Percentiles rank a stretch among this genome's conserved stretches.
Evolutionary conservation across 805 yeast genomes (phyloP).

Genomic region (Starmera quercuum): DNA sequence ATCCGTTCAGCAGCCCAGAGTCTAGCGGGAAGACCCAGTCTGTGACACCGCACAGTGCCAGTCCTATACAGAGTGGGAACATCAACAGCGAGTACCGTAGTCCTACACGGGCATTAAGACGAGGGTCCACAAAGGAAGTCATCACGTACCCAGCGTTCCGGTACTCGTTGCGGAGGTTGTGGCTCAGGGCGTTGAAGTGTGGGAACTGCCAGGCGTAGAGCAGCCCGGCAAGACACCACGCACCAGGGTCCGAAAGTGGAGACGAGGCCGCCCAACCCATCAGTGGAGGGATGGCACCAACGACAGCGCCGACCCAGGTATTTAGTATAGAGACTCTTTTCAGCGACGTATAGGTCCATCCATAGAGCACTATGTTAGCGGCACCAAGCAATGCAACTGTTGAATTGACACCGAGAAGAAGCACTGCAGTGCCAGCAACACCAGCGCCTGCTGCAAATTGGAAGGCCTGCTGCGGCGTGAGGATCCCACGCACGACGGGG

Average conservation of each 20-base stretch:
- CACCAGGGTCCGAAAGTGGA: conserved; percentile 76
- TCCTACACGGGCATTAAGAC: conserved; percentile 87
- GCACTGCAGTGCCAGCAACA: conserved; percentile 54
- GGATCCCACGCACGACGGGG: conserved; percentile 81
- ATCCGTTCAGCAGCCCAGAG: conserved; percentile 72
- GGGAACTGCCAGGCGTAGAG: conserved; percentile 98
- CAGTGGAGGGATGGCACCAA: conserved; percentile 96
- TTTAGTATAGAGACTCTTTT: conserved; percentile 79
- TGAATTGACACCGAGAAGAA: conserved; percentile 78
- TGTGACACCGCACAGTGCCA: conserved; percentile 71
- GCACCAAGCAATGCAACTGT: conserved; percentile 79
- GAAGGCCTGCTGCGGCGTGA: conserved; percentile 73
- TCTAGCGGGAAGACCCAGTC: conserved; percentile 79
- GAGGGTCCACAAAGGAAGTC: conserved; percentile 92
- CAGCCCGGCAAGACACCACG: conserved; percentile 88
- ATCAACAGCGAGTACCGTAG: conserved; percentile 82
- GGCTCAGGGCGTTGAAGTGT: conserved; percentile 89
- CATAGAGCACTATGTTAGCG: conserved; percentile 71
- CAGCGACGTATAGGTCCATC: conserved; percentile 87
- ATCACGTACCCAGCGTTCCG: conserved; percentile 93
- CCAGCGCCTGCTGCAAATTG: conserved; percentile 75
- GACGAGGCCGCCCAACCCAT: conserved; percentile 99
- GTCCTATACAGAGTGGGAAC: conserved; percentile 88
- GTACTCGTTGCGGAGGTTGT: conserved; percentile 81
- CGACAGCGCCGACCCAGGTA: conserved; percentile 99